Base-by-base conservation (phyloP, 495 filamentous ascomycete species). In the Trichocladium uniseriatum region DNA sequence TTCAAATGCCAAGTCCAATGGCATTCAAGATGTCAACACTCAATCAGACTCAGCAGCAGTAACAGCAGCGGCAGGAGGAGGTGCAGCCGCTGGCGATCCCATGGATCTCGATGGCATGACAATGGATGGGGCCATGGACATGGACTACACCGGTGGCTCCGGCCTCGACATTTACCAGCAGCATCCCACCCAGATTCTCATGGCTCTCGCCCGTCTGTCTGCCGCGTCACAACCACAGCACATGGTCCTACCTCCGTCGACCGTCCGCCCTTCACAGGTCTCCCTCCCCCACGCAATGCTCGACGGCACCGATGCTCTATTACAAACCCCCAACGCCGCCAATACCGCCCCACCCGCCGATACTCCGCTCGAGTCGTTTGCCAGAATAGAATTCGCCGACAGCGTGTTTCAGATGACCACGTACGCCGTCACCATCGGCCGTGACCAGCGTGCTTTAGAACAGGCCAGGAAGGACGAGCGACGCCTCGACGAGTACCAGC, bases 381-480 rank as follows among this genome's bases (percentile, higher is more conserved):
- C 72, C 19, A 62, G 65, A 42, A 68, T 75, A 48, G 72, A 75
- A 54, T 75, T 75, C 36, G 70, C 68, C 56, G 72, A 75, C 48
- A 71, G 72, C 48, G 63, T 65, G 32, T 75, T 75, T 42, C 69
- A 74, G 57, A 73, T 75, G 71, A 75, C 71, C 10, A 75, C 72
- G 14, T 74, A 71, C 38, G 68, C 70, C 15, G 70, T 74, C 56
- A 68, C 73, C 24, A 74, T 76, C 34, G 72, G 72, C 20, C 70
- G 72, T 20, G 72, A 76, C 45, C 66, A 71, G 50, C 51, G 62
- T 14, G 72, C 72, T 5, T 56, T 74, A 56, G 56, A 68, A 44
- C 66, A 70, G 43, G 70, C 70, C 9, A 63, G 61, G 48, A 59
- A 58, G 19, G 68, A 74, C 36, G 67, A 70, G 54, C 66, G 61